Evolutionary conservation across 768 basidiomycete genomes (phyloP), one percentile per base, ranked within the genome.

Genomic region (Kockovaella imperatae): DNA sequence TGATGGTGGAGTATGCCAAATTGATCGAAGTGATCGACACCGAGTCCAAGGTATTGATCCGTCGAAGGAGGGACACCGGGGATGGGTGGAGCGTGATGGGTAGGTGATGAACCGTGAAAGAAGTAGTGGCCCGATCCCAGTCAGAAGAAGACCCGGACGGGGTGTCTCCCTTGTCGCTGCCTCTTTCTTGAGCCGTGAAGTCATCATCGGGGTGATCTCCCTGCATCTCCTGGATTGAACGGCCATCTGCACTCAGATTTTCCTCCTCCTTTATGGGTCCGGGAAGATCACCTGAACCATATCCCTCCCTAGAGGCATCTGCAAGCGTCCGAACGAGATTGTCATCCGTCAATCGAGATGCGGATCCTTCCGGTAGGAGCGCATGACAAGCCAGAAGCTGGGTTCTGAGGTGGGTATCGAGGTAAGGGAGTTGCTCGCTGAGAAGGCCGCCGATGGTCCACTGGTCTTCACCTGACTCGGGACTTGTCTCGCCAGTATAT

Each of bases 1-100:
- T 39, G 11, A 63, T 18, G 6, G 52, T 52, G 3, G 42, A 47
- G 29, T 57, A 59, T 8, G 54, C 47, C 24, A 63, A 34, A 36
- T 63, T 63, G 24, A 63, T 31, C 1, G 61, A 63, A 5, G 53
- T 57, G 10, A 59, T 41, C 3, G 56, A 56, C 31, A 47, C 17
- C 4, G 42, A 18, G 2, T 46, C 26, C 20, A 45, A 39, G 8
- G 26, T n/a, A 5, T 41, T 43, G 13, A 54, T 32, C 26, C 46
- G 47, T 23, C 52, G 46, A 1, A 62, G 38, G 29, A 62, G 25
- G 11, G 42, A 20, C 6, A 48, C 35, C 7, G 61, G 57, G 15
- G 48, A 50, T 2, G 57, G 31, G 42, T 63, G 57, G 26, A 63
- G 47, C 2, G 53, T 59, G 14, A 63, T 28, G 4, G 57, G 45